Evolutionary conservation across 1,284 basidiomycete species (phyloP), one percentile per base, ranked within the genome.

Genomic region (Cutaneotrichosporon sp.): DNA sequence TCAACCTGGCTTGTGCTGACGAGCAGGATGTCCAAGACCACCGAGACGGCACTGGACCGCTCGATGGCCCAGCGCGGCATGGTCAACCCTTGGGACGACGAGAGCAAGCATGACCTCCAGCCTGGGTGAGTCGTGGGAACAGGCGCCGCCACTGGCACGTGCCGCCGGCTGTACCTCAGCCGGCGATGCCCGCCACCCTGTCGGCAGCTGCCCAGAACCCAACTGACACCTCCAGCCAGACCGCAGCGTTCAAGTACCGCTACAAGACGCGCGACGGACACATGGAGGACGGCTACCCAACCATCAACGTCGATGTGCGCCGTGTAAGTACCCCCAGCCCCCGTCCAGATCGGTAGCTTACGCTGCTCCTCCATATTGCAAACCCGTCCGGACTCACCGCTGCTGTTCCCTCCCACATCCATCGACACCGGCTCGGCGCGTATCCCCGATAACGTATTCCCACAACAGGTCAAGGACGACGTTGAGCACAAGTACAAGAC

Each of bases 211-310:
- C n/a, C n/a, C n/a, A n/a, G n/a, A n/a, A n/a, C n/a, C n/a, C n/a
- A n/a, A n/a, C n/a, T n/a, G n/a, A n/a, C n/a, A n/a, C n/a, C n/a
- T n/a, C 33, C 51, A 67, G 67, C 32, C 58, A 63, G 51, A 65
- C 68, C 44, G 74, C 74, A 3, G 62, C 64, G 22, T 75, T 75
- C 71, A 75, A 75, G 65, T 75, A 74, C 68, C 65, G 74, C 55
- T 68, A 75, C 68, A 66, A 66, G 63, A 72, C 68, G 33, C 57
- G 68, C 26, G 64, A 71, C 26, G 74, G 74, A 19, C 64, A 66
- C 62, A 68, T 64, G 57, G 71, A 74, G 59, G 74, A 75, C 54
- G 55, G 66, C 3, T 58, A 64, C 37, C 74, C 74, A 9, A 64
- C 64, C 27, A 43, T 72, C 44, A 70, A 67, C 64, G 51, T 55